Base-by-base conservation (phyloP, 768 basidiomycete genomes). In the Imleria badia region DNA sequence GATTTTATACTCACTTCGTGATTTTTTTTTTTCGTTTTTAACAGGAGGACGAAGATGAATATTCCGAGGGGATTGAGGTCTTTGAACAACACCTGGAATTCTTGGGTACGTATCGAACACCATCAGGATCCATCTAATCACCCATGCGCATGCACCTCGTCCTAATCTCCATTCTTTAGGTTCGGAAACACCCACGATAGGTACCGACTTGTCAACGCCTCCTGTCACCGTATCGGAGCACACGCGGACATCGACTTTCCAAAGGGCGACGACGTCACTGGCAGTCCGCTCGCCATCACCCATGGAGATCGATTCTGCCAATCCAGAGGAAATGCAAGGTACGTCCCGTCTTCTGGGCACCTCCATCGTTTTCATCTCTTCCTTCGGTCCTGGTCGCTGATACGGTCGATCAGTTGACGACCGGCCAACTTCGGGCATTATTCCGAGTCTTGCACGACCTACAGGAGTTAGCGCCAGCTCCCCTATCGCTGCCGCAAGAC, bases 11-110 rank as follows among this genome's bases (percentile, higher is more conserved):
- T 63, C 12, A 62, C 38, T 11, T 30, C 13, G 12, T 29, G 10
- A n/a, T 22, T 23, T 29, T 19, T 52, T 38, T 17, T n/a, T 23
- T 20, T 20, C 35, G 39, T n/a, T 48, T 31, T 38, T 23, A 19
- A 59, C 46, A 64, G 61, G 61, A 69, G 15, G 67, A 67, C 33
- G 66, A 67, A 42, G 59, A 66, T 5, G 61, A 61, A 42, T 69
- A 51, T 45, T 29, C 38, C 1, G 57, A 65, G 13, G 65, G 62
- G 6, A 29, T 63, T 8, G 57, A 67, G 0, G 20, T 38, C 20
- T n/a, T 69, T 12, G 12, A n/a, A 20, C 44, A 55, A 30, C 55
- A 59, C 3, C 5, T 59, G 3, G 33, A 50, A 11, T 22, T 3
- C 29, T 49, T 69, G 5, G 54, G 66, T 69, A 47, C 34, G 65